Base-by-base conservation (phyloP, 108 stramenopile genomes). In the Stephanodiscus triporus region DNA sequence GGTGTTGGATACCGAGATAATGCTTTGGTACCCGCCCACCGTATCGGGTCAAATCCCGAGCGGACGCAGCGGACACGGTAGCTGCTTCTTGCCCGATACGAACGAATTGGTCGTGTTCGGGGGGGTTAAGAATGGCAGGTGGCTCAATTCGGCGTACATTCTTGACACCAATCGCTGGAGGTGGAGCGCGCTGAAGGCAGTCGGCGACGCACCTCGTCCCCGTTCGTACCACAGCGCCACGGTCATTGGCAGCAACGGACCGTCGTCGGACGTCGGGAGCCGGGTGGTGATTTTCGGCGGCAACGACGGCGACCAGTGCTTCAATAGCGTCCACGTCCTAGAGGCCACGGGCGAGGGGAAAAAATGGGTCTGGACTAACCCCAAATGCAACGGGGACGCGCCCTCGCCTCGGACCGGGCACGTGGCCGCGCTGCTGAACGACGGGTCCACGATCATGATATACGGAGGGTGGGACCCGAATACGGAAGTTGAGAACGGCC, bases 381-480 rank as follows among this genome's bases (percentile, higher is more conserved):
- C 91, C 2, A 70, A 77, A 27, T 80, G 82, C 26, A 64, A 43
- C 9, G 94, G 94, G 2, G 75, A 73, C 10, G 71, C 86, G 17
- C 94, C 94, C 10, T 74, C 73, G 30, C 82, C 91, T 9, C 57
- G 94, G 30, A 91, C 94, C 10, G 94, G 91, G 9, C 94, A 95
- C 49, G 82, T 82, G 5, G 90, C 94, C 26, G 78, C 87, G 1
- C 72, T 92, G 10, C 53, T 91, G 53, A 86, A 88, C 29, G 94
- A 95, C 54, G 76, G 75, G 19, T 85, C 75, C 50, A 94, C 93
- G 13, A 90, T 95, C 29, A 66, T 91, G 53, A 82, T 95, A 42
- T 91, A 92, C 65, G 94, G 94, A 10, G 94, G 94, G 50, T 95
- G 94, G 94, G 94, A 95, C 75, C 91, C 89, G 19, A 90, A 91